Percentiles rank a stretch among this genome's conserved stretches.
Evolutionary conservation across 2,329 filamentous ascomycete genomes (phyloP).

Genomic region (Nemania diffusa): DNA sequence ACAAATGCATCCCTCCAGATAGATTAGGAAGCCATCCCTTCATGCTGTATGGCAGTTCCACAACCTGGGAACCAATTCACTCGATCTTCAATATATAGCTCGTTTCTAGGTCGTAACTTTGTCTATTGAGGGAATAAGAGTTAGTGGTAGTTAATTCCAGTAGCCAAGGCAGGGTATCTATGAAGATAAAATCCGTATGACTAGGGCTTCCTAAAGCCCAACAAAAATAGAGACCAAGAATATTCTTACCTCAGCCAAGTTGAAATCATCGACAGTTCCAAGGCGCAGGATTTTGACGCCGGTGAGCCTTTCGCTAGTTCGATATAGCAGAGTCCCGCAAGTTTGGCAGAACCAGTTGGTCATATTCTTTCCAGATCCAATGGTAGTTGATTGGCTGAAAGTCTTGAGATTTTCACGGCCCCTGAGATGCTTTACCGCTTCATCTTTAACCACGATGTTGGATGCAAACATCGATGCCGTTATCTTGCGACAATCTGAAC

Average conservation of each 20-base stretch:
- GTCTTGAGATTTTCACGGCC: conserved; percentile 61
- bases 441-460: conserved; percentile 63
- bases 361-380: conserved; percentile 62
- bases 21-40: conserved; percentile 9
- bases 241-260: conserved; percentile 57
- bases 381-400: conserved; percentile 60
- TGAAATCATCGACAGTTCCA: conserved; percentile 71
- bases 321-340: conserved; percentile 71
- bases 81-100: conserved; percentile 63
- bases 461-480: conserved; percentile 71
- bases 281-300: conserved; percentile 62
- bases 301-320: conserved; percentile 57
- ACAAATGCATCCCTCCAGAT: not conserved
- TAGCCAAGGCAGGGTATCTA: not conserved
- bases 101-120: conserved; percentile 62
- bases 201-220: not conserved
- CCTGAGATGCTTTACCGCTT: conserved; percentile 59
- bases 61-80: conserved; percentile 65
- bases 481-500: conserved; percentile 70
- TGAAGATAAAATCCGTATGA: not conserved
- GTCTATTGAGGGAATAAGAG: conserved; percentile 45
- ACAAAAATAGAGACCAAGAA: not conserved
- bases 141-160: not conserved
- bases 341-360: conserved; percentile 69
- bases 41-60: conserved; percentile 15